Percentiles rank a stretch among this genome's conserved stretches.
These are phyloP conservation scores for Seiridium unicorne DNA, from an alignment of 2,329 filamentous ascomycete genomes.

Conservation along the genomic window DNA sequence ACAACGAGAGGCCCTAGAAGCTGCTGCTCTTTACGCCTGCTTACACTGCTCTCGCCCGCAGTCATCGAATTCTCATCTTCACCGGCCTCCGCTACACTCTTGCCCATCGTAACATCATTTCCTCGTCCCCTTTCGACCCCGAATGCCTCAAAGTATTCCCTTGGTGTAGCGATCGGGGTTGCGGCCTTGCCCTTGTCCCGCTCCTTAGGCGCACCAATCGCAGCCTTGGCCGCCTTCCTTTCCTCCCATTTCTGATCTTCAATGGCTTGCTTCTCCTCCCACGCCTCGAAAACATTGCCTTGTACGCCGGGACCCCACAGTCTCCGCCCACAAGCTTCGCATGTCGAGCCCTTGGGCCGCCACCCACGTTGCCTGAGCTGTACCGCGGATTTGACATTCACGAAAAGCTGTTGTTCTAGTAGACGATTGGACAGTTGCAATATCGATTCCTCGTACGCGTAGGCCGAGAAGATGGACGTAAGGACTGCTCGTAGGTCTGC, in stretches of 20 bases:
- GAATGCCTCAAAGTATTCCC: conserved; percentile 18
- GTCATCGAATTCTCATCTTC: conserved; percentile 32
- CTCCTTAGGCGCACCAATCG: conserved; percentile 21
- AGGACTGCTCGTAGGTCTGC: conserved; percentile 84
- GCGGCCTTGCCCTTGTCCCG: conserved; percentile 33
- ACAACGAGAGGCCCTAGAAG: conserved; percentile 65
- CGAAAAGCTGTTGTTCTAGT: conserved; percentile 84
- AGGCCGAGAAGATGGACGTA: conserved; percentile 87
- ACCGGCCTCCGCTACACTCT: conserved; percentile 30
- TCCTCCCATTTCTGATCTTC: conserved; percentile 46
- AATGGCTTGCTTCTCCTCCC: conserved; percentile 62
- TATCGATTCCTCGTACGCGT: conserved; percentile 91
- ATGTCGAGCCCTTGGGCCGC: conserved; percentile 82
- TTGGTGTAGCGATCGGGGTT: not conserved
- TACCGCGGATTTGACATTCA: conserved; percentile 73
- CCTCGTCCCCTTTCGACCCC: not conserved
- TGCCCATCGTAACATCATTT: conserved; percentile 32
- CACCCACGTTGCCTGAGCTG: conserved; percentile 80
- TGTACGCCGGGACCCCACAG: conserved; percentile 89
- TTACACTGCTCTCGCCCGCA: conserved; percentile 24
- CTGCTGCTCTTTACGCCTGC: conserved; percentile 38
- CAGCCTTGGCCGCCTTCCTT: conserved; percentile 35
- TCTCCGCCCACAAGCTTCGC: conserved; percentile 78
- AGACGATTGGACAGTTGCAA: conserved; percentile 81
- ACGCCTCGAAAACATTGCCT: conserved; percentile 74